Percentiles rank a stretch among this genome's conserved stretches.
Evolutionary conservation across 2,329 filamentous ascomycete species (phyloP).

Genomic region (Cladosporium velox): DNA sequence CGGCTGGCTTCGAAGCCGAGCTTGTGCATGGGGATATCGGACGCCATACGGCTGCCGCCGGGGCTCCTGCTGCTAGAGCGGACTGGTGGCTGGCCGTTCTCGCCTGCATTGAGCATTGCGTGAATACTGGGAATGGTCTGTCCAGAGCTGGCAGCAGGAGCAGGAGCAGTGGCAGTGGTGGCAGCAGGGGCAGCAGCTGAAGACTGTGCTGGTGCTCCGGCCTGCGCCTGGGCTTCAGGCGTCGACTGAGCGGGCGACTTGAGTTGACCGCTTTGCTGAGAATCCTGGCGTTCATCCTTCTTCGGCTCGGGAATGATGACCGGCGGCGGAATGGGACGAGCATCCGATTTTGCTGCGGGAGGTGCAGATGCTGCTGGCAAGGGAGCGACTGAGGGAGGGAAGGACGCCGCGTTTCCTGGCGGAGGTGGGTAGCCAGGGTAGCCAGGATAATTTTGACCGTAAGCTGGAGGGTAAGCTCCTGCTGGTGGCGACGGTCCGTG

Average conservation of each 20-base stretch:
- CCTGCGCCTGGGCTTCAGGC: conserved; percentile 44
- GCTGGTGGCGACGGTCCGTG: conserved; percentile 30
- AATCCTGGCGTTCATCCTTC: conserved; percentile 26
- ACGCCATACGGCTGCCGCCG: conserved; percentile 30
- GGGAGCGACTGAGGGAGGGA: conserved; percentile 4
- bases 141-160: conserved; percentile 29
- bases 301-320: conserved; percentile 14
- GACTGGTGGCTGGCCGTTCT: conserved; percentile 28
- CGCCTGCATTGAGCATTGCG: conserved; percentile 45
- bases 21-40: conserved; percentile 42
- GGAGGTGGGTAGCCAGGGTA: conserved; percentile 11
- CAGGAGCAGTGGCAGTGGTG: conserved; percentile 20
- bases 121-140: conserved; percentile 57
- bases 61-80: conserved; percentile 37
- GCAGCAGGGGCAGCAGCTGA: conserved; percentile 36
- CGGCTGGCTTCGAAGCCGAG: conserved; percentile 41
- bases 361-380: conserved; percentile 1
- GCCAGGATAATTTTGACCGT: not conserved
- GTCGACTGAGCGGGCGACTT: conserved; percentile 41
- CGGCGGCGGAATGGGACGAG: conserved; percentile 15
- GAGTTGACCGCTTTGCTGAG: conserved; percentile 21
- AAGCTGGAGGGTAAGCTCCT: conserved; percentile 11
- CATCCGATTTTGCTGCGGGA: conserved; percentile 22
- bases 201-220: conserved; percentile 46
- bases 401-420: not conserved